These are phyloP conservation scores for Capsella bursapastoris DNA, from an alignment of 345 rosid genomes.

Conservation along the genomic window DNA sequence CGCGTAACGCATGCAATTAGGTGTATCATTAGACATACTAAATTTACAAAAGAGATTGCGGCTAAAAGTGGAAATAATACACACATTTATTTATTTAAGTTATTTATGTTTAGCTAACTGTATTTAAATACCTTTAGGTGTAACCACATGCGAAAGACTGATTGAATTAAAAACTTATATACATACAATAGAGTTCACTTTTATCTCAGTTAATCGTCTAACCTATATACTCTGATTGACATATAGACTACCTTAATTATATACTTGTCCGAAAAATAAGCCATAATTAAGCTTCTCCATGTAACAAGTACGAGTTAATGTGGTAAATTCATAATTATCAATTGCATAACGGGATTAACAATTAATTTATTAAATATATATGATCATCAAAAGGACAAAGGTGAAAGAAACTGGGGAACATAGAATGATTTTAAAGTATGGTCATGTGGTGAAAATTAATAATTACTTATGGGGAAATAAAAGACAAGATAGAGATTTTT, in stretches of 20 bases:
- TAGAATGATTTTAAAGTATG: slow-evolving; percentile 39
- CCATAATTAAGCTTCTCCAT: slow-evolving; percentile 23
- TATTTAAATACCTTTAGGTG: slow-evolving; percentile 27
- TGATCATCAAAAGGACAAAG: slow-evolving; percentile 17
- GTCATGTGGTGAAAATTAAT: slow-evolving; percentile 38
- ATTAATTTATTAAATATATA: neutral
- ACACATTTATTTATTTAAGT: neutral
- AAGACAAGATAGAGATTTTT: slow-evolving; percentile 32
- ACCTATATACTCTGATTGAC: slow-evolving; percentile 17
- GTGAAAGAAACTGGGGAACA: slow-evolving; percentile 37
- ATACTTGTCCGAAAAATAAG: neutral
- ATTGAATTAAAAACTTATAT: slow-evolving; percentile 5
- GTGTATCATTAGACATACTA: slow-evolving; percentile 28
- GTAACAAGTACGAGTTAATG: slow-evolving; percentile 33
- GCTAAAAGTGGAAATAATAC: slow-evolving; percentile 25
- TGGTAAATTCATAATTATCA: slow-evolving; percentile 24
- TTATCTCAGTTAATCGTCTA: slow-evolving; percentile 15
- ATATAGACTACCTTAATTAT: neutral
- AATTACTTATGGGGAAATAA: slow-evolving; percentile 30
- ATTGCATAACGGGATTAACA: neutral
- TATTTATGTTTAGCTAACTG: slow-evolving; percentile 28
- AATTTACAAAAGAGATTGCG: slow-evolving; percentile 35
- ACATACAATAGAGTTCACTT: neutral
- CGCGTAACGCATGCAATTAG: slow-evolving; percentile 40
- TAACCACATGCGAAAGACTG: slow-evolving; percentile 29